Evolutionary conservation across 257 asterid species (phyloP).

Genomic region (Capsicum baccatum): DNA sequence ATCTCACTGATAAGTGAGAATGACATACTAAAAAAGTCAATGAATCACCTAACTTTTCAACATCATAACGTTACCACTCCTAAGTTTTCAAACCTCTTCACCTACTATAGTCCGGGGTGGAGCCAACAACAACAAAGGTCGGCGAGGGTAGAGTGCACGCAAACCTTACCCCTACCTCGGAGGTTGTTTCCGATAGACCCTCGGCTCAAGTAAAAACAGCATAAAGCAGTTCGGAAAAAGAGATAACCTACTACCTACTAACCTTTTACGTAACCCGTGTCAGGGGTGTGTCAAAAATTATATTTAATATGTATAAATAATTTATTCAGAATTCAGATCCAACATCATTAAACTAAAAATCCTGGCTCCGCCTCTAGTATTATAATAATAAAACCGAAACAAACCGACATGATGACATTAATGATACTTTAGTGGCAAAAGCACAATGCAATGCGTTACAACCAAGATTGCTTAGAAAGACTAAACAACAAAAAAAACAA

Average conservation of each 20-base stretch:
- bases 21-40: not conserved
- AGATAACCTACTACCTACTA: not conserved
- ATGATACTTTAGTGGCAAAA: not conserved
- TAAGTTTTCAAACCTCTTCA: not conserved
- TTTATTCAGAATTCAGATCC: not conserved
- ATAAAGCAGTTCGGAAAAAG: not conserved
- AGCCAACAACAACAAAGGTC: not conserved
- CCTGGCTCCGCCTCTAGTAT: not conserved
- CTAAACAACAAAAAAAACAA: not conserved
- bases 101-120: not conserved
- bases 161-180: not conserved
- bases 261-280: not conserved
- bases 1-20: not conserved
- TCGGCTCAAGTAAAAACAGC: not conserved
- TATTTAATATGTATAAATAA: not conserved
- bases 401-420: slow-evolving; percentile 18
- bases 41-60: not conserved
- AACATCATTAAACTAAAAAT: not conserved
- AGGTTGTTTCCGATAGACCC: not conserved
- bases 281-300: not conserved
- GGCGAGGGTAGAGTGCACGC: not conserved
- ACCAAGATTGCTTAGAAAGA: not conserved
- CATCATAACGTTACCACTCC: not conserved
- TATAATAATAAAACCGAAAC: not conserved
- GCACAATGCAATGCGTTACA: slow-evolving; percentile 8